Conservation (phyloP, 1,139 yeast species). For the Spencermartinsiella ligniputridi region DNA sequence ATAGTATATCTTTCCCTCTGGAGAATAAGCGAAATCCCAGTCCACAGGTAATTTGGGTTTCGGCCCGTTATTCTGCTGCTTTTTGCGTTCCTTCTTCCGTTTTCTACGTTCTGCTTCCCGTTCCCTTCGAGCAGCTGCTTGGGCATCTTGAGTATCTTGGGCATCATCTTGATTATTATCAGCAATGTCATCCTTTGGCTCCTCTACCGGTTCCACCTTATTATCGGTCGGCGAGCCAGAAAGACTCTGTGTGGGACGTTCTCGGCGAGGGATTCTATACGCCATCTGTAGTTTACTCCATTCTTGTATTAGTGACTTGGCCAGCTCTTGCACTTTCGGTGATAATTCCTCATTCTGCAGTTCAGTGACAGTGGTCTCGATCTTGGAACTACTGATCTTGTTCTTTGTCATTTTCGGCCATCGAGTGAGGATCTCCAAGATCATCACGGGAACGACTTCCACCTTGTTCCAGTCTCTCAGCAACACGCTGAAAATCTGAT, state of each 20-base stretch:
- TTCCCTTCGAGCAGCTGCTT: constrained; percentile 3
- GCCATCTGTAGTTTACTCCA: constrained; percentile 82
- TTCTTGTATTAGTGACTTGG: constrained; percentile 48
- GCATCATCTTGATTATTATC: not conserved
- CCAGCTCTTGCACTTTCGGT: constrained; percentile 34
- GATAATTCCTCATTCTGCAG: constrained; percentile 35
- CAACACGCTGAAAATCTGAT: constrained; percentile 66
- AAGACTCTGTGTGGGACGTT: constrained; percentile 6
- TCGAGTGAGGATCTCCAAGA: constrained; percentile 53
- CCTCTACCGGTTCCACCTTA: constrained; percentile 3
- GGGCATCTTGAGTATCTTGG: constrained; percentile 4
- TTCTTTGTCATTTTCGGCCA: constrained; percentile 86
- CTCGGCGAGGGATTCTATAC: constrained; percentile 66
- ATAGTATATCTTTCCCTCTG: constrained; percentile 43
- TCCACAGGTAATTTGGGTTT: constrained; percentile 31
- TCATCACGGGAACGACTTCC: constrained; percentile 37
- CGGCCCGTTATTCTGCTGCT: not conserved
- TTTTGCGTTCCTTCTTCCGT: constrained; percentile 3
- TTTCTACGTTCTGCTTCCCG: not conserved
- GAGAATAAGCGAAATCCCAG: constrained; percentile 36
- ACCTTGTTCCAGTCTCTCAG: constrained; percentile 41
- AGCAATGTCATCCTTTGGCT: constrained; percentile 4
- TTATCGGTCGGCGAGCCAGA: not conserved
- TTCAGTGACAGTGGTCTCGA: constrained; percentile 58
- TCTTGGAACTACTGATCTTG: constrained; percentile 72